Percentiles rank a stretch among this genome's conserved stretches.
Conservation (phyloP, 2,329 filamentous ascomycete species). For the Talaromyces funiculosus region DNA sequence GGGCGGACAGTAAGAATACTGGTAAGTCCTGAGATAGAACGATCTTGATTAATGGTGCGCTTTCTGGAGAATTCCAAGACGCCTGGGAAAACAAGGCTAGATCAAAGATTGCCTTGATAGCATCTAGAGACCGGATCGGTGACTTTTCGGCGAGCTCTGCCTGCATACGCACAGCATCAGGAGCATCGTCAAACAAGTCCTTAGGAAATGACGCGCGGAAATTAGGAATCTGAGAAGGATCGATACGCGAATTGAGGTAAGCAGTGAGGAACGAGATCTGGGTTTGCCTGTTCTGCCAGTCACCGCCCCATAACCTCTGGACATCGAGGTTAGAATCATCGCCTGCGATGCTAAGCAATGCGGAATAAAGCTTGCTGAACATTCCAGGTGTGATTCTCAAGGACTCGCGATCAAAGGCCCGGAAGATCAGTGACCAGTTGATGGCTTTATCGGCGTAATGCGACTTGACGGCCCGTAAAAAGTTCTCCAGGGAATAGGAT, state of each 20-base stretch:
- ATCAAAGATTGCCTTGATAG: slow-evolving; percentile 63
- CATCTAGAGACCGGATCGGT: slow-evolving; percentile 81
- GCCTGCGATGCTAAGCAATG: slow-evolving; percentile 65
- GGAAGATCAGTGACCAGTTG: slow-evolving; percentile 65
- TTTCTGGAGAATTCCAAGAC: slow-evolving; percentile 51
- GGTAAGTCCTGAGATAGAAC: slow-evolving; percentile 51
- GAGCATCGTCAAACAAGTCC: slow-evolving; percentile 57
- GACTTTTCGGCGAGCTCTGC: slow-evolving; percentile 69
- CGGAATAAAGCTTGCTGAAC: slow-evolving; percentile 75
- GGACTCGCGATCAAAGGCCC: slow-evolving; percentile 72
- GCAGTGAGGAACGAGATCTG: slow-evolving; percentile 92
- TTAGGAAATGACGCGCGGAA: slow-evolving; percentile 70
- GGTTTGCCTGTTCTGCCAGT: slow-evolving; percentile 79
- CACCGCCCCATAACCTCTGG: slow-evolving; percentile 80
- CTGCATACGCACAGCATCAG: slow-evolving; percentile 54
- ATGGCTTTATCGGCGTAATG: slow-evolving; percentile 52
- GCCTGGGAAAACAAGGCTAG: slow-evolving; percentile 56
- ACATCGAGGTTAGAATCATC: slow-evolving; percentile 67
- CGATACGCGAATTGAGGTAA: slow-evolving; percentile 72
- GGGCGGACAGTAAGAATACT: slow-evolving; percentile 47
- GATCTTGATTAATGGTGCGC: slow-evolving; percentile 54
- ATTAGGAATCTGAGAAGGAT: slow-evolving; percentile 77
- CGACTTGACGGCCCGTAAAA: slow-evolving; percentile 54
- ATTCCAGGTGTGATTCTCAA: slow-evolving; percentile 71
- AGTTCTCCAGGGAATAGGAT: slow-evolving; percentile 62